Evolutionary conservation across 257 asterid genomes (phyloP), one percentile per base, ranked within the genome.

Genomic region (Echites panduratus): DNA sequence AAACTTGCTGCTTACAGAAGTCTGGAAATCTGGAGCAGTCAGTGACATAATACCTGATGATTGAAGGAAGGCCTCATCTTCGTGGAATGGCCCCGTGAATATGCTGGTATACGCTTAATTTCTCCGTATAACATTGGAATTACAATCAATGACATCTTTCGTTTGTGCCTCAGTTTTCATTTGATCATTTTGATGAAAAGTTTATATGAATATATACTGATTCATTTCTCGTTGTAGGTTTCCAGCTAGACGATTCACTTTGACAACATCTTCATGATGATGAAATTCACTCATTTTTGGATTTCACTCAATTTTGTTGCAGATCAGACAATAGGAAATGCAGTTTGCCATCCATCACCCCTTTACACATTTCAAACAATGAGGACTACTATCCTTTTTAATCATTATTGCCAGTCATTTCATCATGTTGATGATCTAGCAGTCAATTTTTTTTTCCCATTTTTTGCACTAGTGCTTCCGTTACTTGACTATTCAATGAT

Each of bases 401-500:
- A 27, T n/a, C 14, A 0, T 54, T 75, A 10, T 44, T 56, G 29
- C 67, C 26, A 45, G 41, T 66, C 66, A 22, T 44, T 44, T 54
- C 62, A 75, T 75, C 62, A 57, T 57, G 73, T 45, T 29, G 70
- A 67, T 50, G 74, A 41, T 38, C 44, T 26, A 73, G 65, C 52
- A 26, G 44, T 24, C 29, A 40, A 16, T 68, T 38, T n/a, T 6
- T 52, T 52, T 52, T 53, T 45, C 44, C n/a, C n/a, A n/a, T n/a
- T n/a, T n/a, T n/a, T n/a, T n/a, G n/a, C n/a, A n/a, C 26, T 48
- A 44, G n/a, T 73, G 53, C 44, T 7, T 64, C 26, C 24, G n/a
- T n/a, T n/a, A n/a, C n/a, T 53, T 26, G 17, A 66, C 38, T 12
- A 53, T 43, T 71, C 57, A 73, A 74, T 40, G 8, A 20, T 10